Base-by-base conservation (phyloP, 1,284 basidiomycete genomes). In the Termitomyces sp. region DNA sequence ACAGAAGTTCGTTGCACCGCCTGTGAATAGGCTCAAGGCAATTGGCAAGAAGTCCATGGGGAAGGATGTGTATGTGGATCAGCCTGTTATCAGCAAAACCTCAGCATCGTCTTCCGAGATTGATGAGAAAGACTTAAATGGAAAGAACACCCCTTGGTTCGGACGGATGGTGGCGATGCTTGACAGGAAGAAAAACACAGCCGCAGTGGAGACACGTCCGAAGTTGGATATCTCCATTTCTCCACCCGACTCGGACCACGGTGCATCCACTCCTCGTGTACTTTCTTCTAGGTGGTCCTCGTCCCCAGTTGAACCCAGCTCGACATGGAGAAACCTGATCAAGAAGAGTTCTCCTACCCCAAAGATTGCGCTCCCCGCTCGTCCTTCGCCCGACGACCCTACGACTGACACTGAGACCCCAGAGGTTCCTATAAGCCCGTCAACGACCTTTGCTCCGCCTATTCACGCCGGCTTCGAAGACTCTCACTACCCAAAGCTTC, bases 401-500 rank as follows among this genome's bases (percentile, higher is more conserved):
- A 63, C 67, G 31, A 59, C 56, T 19, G 65, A 68, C 40, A 62
- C 58, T 17, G 59, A 51, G 1, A 47, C 54, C 3, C 56, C 55
- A 38, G 44, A 47, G 5, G 58, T 56, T 17, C 47, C 3, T 24
- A 3, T 5, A 9, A 6, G 3, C 15, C 13, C 44, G 53, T 12
- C 33, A 52, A 39, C 47, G 2, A 26, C 36, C 24, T 67, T 80
- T 34, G 75, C 80, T 17, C 67, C 83, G 54, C 85, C 84, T 2
- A 69, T 86, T 19, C 78, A 86, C 58, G 73, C 75, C 31, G 78
- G 78, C n/a, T 80, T 79, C 61, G 70, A 74, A 21, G 61, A 64
- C 52, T 60, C 65, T 40, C 68, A 47, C 59, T 68, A 61, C 54
- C 63, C 65, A 57, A 62, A 43, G 28, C 59, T 58, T 33, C 59